phyloP scores from a whole-genome alignment of 306 rosid species.

The Amphicarpaea edgeworthii region DNA sequence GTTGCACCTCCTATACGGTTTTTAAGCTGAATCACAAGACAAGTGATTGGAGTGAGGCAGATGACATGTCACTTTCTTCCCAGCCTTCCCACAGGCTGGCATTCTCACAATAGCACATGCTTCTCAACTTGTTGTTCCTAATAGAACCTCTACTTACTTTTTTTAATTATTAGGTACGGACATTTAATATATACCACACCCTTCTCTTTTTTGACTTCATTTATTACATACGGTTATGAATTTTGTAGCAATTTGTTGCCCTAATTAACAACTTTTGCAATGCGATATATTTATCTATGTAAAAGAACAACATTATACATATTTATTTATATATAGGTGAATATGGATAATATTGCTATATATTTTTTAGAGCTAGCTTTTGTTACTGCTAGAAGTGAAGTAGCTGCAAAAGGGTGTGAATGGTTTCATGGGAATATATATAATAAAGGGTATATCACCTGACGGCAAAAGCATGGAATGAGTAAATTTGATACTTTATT shows the following conservation, averaged over 20 bases:
- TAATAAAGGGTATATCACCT: neutral
- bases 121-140: neutral
- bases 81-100: conserved; percentile 26
- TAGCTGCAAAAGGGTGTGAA: neutral
- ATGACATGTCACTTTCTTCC: conserved; percentile 8
- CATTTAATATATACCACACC: neutral
- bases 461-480: neutral
- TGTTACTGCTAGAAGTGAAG: neutral
- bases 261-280: neutral
- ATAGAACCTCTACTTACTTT: neutral
- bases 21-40: neutral
- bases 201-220: neutral
- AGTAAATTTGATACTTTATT: neutral
- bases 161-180: conserved; percentile 22
- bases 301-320: neutral
- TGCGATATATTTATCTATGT: neutral
- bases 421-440: neutral
- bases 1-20: neutral
- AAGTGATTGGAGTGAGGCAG: neutral
- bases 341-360: neutral
- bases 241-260: neutral
- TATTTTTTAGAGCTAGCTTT: neutral
- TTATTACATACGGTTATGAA: neutral
- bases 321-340: neutral
- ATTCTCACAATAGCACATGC: conserved; percentile 21